Evolutionary conservation across 2,329 filamentous ascomycete species (phyloP).

Genomic region (Diaporthe batatas): DNA sequence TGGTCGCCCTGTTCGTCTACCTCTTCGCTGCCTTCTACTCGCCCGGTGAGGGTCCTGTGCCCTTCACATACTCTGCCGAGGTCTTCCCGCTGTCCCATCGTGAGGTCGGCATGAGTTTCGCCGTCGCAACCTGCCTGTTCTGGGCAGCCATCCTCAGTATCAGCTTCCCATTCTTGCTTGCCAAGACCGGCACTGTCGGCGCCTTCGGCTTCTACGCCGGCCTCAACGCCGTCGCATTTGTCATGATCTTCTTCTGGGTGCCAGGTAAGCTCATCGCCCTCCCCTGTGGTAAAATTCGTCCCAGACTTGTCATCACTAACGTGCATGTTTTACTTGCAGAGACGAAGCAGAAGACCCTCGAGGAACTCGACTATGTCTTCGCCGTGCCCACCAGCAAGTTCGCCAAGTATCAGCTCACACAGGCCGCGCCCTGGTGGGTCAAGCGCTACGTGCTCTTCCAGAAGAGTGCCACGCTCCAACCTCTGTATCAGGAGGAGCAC

Average conservation of each 20-base stretch:
- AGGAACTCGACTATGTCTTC: constrained; percentile 70
- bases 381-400: constrained; percentile 71
- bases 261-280: constrained; percentile 48
- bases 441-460: constrained; percentile 67
- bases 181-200: constrained; percentile 54
- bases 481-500: constrained; percentile 54
- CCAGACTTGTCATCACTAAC: neutral
- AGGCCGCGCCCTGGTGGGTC: constrained; percentile 71
- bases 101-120: constrained; percentile 78
- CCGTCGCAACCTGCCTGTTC: constrained; percentile 75
- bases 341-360: constrained; percentile 65
- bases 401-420: constrained; percentile 68
- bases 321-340: constrained; percentile 49
- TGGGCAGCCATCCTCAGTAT: constrained; percentile 72
- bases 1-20: constrained; percentile 62
- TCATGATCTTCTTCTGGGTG: constrained; percentile 69
- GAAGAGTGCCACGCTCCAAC: constrained; percentile 57
- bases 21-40: constrained; percentile 50
- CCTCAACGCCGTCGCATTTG: constrained; percentile 67
- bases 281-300: too few relatives aligned
- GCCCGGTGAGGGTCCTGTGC: constrained; percentile 73
- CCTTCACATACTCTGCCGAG: constrained; percentile 78
- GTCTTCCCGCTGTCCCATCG: constrained; percentile 79
- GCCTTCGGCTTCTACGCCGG: constrained; percentile 69
- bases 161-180: constrained; percentile 72